These are phyloP conservation scores for Alternaria novae-zelandiae DNA, from an alignment of 2,329 filamentous ascomycete species.

Conservation along the genomic window DNA sequence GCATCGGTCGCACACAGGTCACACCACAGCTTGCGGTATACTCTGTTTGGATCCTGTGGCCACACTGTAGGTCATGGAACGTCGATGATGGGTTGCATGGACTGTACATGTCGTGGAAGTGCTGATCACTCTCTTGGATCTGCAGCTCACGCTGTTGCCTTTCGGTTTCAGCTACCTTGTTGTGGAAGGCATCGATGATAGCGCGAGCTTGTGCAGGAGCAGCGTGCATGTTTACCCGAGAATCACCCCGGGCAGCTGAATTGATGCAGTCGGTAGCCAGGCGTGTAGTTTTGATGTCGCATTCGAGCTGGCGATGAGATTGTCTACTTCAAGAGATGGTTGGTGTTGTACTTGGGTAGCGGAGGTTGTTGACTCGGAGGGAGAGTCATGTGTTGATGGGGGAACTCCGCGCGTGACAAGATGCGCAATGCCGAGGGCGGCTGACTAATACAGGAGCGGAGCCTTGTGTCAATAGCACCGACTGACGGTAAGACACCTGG, in stretches of 20 bases:
- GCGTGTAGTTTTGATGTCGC: background rate
- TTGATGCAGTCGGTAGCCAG: background rate
- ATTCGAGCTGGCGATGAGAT: background rate
- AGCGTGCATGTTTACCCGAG: conserved; percentile 1
- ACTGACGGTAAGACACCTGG: background rate
- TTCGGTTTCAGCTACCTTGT: conserved; percentile 4
- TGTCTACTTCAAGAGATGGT: background rate
- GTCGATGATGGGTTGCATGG: conserved; percentile 9
- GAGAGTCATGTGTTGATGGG: background rate
- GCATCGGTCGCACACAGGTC: conserved; percentile 2
- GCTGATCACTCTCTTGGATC: conserved; percentile 4
- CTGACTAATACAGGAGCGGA: background rate
- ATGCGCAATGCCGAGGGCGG: background rate
- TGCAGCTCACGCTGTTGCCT: background rate
- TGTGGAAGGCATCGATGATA: conserved; percentile 8
- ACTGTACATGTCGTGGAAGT: conserved; percentile 14
- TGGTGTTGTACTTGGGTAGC: background rate
- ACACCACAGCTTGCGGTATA: conserved; percentile 11
- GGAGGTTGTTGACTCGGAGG: background rate
- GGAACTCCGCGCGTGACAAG: background rate
- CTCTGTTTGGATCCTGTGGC: conserved; percentile 13
- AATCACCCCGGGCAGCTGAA: background rate
- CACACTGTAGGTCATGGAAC: conserved; percentile 13
- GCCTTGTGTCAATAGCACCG: background rate
- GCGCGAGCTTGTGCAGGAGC: conserved; percentile 8